These are phyloP conservation scores for Aspergillus sclerotioniger DNA, from an alignment of 495 filamentous ascomycete species.

Conservation along the genomic window DNA sequence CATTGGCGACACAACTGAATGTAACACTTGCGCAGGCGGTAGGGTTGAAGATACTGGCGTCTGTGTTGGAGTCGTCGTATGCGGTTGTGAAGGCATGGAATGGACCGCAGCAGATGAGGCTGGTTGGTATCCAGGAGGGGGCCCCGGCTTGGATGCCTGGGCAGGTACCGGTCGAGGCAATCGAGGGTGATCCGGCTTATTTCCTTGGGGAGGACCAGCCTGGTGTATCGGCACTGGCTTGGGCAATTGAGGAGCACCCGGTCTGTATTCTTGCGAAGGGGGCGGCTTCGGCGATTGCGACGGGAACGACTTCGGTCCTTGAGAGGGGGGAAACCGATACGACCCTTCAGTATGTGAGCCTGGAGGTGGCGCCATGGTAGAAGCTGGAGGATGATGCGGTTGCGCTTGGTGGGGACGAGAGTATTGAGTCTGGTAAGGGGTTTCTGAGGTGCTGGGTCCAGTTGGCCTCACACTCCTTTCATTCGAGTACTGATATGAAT, in stretches of 20 bases:
- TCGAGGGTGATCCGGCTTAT: neutral
- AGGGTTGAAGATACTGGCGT: neutral
- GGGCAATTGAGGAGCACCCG: neutral
- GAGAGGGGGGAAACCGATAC: neutral
- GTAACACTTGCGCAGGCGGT: neutral
- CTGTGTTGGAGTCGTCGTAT: neutral
- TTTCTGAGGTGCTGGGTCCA: neutral
- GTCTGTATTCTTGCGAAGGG: neutral
- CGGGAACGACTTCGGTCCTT: neutral
- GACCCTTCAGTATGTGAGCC: neutral
- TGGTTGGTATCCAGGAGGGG: neutral
- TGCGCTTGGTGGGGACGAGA: neutral
- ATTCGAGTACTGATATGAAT: neutral
- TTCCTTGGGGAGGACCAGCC: neutral
- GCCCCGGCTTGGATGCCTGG: neutral
- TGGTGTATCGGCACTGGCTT: neutral
- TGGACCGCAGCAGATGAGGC: neutral
- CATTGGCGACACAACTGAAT: neutral
- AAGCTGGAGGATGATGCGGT: neutral
- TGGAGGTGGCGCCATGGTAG: neutral
- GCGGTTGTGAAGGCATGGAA: neutral
- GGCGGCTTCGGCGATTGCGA: neutral
- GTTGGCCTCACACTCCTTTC: conserved; percentile 7
- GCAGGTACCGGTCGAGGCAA: neutral
- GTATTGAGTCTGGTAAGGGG: neutral